Conservation (phyloP, 1,139 yeast species). For the Debaryomycetaceae sp. region DNA sequence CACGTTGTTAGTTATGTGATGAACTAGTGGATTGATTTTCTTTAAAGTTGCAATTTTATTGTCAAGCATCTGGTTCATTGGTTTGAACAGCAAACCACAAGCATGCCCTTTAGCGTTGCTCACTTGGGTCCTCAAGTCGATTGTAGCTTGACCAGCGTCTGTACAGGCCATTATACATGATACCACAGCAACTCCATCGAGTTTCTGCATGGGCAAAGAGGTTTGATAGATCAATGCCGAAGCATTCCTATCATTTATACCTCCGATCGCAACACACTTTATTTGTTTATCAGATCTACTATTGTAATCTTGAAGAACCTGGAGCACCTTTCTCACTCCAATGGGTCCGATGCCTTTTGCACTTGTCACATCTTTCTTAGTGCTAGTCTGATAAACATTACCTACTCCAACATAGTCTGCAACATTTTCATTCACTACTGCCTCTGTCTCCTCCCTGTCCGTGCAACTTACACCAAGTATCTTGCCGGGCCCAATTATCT, state of each 20-base stretch:
- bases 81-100: not conserved
- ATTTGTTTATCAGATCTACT: conserved; percentile 19
- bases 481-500: conserved; percentile 66
- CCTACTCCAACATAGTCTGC: conserved; percentile 90
- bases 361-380: conserved; percentile 55
- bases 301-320: conserved; percentile 39
- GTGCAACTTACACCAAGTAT: conserved; percentile 81
- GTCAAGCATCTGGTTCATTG: not conserved
- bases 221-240: conserved; percentile 53
- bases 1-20: conserved; percentile 88
- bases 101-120: conserved; percentile 10
- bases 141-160: conserved; percentile 57
- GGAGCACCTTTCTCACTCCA: conserved; percentile 58
- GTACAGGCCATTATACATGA: conserved; percentile 76
- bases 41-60: conserved; percentile 3
- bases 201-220: conserved; percentile 39
- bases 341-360: conserved; percentile 55
- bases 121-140: conserved; percentile 17
- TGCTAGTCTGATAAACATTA: conserved; percentile 68
- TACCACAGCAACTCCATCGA: conserved; percentile 85
- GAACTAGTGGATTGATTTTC: conserved; percentile 58
- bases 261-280: conserved; percentile 81
- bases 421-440: conserved; percentile 49
- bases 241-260: conserved; percentile 65
- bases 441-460: conserved; percentile 51